Evolutionary conservation across 257 asterid genomes (phyloP), one percentile per base, ranked within the genome.

Genomic region (Ophiorrhiza pumila): DNA sequence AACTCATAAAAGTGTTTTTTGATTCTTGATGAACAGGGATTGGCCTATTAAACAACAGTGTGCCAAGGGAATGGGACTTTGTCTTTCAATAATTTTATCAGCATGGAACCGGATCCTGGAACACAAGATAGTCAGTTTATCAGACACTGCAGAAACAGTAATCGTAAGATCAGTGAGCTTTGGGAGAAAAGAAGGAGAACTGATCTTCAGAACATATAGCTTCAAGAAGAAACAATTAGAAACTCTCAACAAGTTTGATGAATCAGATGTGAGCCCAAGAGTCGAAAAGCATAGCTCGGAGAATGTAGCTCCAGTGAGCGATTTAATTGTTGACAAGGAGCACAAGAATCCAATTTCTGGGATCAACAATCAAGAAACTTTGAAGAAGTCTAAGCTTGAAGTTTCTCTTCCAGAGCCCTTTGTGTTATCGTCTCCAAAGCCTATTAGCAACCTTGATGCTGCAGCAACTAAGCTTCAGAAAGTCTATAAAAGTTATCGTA

Each of bases 401-500:
- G 3, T 63, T 13, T 52, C 49, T n/a, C 37, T 41, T 47, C 78
- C 78, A 27, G 64, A 73, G 29, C 74, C 78, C 42, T 71, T 64
- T 18, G 69, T 76, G 27, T 64, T 65, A 34, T 70, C 77, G 41
- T 70, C 83, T 5, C 82, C 85, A 20, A 62, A 80, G 55, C 77
- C 82, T 65, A 58, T 72, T 23, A 47, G 68, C 23, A 76, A 83
- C 72, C 86, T 81, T 60, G 86, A 84, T 80, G 81, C 78, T 14
- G 86, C 86, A 31, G 86, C 88, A 5, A 79, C 79, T 35, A 81
- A 75, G 79, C 78, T 84, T 72, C 83, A 84, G 77, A 84, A 78
- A 34, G 88, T 81, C n/a, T 84, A 81, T 56, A 84, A 84, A 72
- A 84, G 88, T 61, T 84, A 84, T 41, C 72, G 85, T 68, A 84